Percentiles rank a stretch among this genome's conserved stretches.
Evolutionary conservation across 202 grass and related monocot species (phyloP).

Genomic region (Dendrocalamus latiflorus): DNA sequence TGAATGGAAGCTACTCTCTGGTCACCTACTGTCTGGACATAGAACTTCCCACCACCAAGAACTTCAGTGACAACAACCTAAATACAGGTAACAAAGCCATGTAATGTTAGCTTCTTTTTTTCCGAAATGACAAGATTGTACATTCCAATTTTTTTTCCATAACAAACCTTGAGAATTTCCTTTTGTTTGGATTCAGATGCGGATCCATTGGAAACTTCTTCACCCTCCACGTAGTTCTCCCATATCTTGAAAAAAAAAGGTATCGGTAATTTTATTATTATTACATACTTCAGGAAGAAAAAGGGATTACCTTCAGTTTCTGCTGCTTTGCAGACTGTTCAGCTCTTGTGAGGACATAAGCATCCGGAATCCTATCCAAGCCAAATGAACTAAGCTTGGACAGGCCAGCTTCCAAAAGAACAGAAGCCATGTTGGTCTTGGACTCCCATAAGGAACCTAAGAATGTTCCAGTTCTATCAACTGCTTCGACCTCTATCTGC

Average conservation of each 20-base stretch:
- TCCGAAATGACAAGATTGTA: neutral
- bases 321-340: conserved; percentile 90
- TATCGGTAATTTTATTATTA: neutral
- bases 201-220: conserved; percentile 74
- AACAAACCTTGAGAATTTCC: conserved; percentile 85
- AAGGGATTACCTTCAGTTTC: conserved; percentile 65
- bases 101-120: neutral
- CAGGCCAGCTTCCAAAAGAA: conserved; percentile 80
- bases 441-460: conserved; percentile 90
- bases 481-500: conserved; percentile 94
- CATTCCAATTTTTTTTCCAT: conserved; percentile 19
- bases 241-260: conserved; percentile 56
- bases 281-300: neutral
- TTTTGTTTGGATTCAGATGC: conserved; percentile 69
- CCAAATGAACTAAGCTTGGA: conserved; percentile 82
- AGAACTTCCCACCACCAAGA: conserved; percentile 88
- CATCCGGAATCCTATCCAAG: conserved; percentile 79
- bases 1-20: conserved; percentile 78
- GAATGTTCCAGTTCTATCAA: conserved; percentile 94
- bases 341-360: conserved; percentile 51
- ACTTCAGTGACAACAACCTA: conserved; percentile 91
- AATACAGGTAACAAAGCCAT: neutral
- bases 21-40: conserved; percentile 86
- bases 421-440: conserved; percentile 70
- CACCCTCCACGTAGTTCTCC: conserved; percentile 91